These are phyloP conservation scores for Sphagnum fallax DNA, from an alignment of 228 moss, liverwort and hornwort genomes.

Conservation along the genomic window DNA sequence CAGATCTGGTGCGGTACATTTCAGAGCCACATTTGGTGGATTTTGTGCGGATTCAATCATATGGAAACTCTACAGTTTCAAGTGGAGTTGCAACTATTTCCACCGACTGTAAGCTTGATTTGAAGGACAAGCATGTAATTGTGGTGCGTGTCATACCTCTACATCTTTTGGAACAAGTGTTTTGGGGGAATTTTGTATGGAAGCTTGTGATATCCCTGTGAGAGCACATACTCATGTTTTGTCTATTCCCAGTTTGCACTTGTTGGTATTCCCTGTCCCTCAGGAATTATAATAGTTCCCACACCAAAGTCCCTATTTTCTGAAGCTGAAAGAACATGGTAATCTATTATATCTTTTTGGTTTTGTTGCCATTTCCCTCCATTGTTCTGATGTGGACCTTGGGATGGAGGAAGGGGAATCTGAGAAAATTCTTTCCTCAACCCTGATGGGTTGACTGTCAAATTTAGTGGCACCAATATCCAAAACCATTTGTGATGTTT, in stretches of 20 bases:
- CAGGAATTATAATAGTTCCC: too few relatives aligned
- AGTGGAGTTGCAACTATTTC: slow-evolving; percentile 58
- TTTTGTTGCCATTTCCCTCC: background rate
- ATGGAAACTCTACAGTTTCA: slow-evolving; percentile 47
- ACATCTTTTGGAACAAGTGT: background rate
- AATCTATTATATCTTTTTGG: background rate
- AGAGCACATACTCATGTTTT: background rate
- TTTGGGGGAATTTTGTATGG: background rate
- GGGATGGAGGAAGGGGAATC: background rate
- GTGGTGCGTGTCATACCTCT: slow-evolving; percentile 14
- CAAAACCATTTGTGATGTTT: too few relatives aligned
- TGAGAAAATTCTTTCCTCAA: too few relatives aligned
- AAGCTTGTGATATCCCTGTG: background rate
- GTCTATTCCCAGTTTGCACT: background rate
- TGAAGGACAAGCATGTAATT: slow-evolving; percentile 60
- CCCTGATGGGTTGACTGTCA: too few relatives aligned
- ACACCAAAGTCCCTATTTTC: too few relatives aligned
- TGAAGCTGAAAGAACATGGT: too few relatives aligned
- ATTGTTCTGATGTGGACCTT: background rate
- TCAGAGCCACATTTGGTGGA: slow-evolving; percentile 58
- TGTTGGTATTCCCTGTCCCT: background rate
- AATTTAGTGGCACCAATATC: too few relatives aligned
- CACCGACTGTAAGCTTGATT: slow-evolving; percentile 63
- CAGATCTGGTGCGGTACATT: slow-evolving; percentile 71
- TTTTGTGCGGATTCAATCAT: slow-evolving; percentile 63